Base-by-base conservation (phyloP, 371 early-diverging fungal genomes). In the Mortierella sp. region DNA sequence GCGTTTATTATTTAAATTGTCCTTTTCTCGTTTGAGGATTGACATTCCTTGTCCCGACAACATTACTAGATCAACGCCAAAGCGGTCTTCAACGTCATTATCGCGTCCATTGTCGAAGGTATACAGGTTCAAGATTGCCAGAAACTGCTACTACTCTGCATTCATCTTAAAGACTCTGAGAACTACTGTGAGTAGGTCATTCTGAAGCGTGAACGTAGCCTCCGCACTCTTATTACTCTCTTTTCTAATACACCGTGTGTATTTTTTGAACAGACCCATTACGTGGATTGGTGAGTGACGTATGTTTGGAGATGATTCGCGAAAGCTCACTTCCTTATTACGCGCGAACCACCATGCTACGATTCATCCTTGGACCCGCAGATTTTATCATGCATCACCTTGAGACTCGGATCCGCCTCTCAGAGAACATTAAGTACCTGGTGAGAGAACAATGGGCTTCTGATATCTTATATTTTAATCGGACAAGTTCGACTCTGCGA, bases 1-100 rank as follows among this genome's bases (percentile, higher is more conserved):
- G n/a, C n/a, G n/a, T n/a, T n/a, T n/a, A n/a, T n/a, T n/a, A n/a
- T n/a, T n/a, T n/a, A n/a, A n/a, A n/a, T n/a, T n/a, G 27, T 12
- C 2, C 27, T 17, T 2, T 14, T 4, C 17, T 3, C 4, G 3
- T 24, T 19, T 30, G 32, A 41, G 28, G 30, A 11, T 8, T 9
- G 19, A 11, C 8, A 17, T 54, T 42, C 9, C 19, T 9, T n/a
- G 2, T 17, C 24, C 21, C 23, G 8, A 41, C 2, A 14, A 39
- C n/a, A n/a, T n/a, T n/a, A n/a, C n/a, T 51, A 75, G 69, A 46
- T 47, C 50, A 75, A 75, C 30, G 69, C 75, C 19, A 64, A 31
- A 9, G 56, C 64, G 0, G 60, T 52, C 9, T 68, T 75, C 37
- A 69, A 69, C 28, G 64, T 75, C 9, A 37, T 75, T 7, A 51